phyloP scores from a whole-genome alignment of 495 filamentous ascomycete species.

The Penicillium parvum region DNA sequence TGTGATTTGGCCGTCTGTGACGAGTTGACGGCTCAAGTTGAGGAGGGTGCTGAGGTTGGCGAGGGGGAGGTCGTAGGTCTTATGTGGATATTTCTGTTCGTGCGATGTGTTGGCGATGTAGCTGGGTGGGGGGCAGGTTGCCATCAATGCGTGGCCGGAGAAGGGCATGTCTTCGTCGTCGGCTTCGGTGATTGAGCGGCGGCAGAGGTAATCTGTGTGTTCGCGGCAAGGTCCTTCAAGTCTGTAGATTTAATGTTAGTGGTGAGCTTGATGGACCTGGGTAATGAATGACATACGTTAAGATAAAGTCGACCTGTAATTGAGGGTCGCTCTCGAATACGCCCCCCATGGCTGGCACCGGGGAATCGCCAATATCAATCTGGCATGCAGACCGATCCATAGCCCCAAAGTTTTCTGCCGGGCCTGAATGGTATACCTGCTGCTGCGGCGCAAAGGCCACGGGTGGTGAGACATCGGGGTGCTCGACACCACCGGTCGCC shows the following conservation, averaged over 20 bases:
- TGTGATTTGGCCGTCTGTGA: slow-evolving; percentile 92
- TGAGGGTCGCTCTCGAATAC: slow-evolving; percentile 74
- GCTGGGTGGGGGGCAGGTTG: slow-evolving; percentile 69
- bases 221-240: slow-evolving; percentile 94
- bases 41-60: slow-evolving; percentile 74
- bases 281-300: slow-evolving; percentile 65
- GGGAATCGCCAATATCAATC: slow-evolving; percentile 18
- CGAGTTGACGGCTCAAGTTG: slow-evolving; percentile 75
- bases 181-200: slow-evolving; percentile 43
- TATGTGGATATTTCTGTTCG: slow-evolving; percentile 39
- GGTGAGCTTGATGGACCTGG: slow-evolving; percentile 12
- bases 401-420: slow-evolving; percentile 25
- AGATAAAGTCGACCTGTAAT: slow-evolving; percentile 90
- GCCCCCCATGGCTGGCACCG: slow-evolving; percentile 38
- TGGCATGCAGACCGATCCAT: slow-evolving; percentile 30
- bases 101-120: slow-evolving; percentile 42
- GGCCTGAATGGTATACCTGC: slow-evolving; percentile 27
- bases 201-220: slow-evolving; percentile 69
- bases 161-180: slow-evolving; percentile 50
- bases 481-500: slow-evolving; percentile 27
- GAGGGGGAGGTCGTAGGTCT: slow-evolving; percentile 54
- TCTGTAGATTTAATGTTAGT: slow-evolving; percentile 44
- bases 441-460: slow-evolving; percentile 29
- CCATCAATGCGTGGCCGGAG: slow-evolving; percentile 86
- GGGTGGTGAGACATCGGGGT: slow-evolving; percentile 32